Conservation (phyloP, 2,329 filamentous ascomycete species). For the Penicillium sp. region DNA sequence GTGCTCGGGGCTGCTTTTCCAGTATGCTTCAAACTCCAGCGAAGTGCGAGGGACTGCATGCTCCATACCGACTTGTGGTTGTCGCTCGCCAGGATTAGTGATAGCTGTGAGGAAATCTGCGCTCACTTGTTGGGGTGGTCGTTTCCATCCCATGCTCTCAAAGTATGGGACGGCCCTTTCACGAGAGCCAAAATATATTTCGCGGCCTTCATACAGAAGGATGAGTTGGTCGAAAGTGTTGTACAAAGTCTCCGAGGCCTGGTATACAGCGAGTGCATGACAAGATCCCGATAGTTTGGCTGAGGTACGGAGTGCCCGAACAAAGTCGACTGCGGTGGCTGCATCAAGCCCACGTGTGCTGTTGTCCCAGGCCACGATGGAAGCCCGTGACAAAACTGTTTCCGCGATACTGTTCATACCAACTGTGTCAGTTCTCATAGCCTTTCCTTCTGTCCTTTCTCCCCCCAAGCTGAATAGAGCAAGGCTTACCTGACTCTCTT, state of each 20-base stretch:
- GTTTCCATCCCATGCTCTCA: constrained; percentile 58
- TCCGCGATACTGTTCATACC: constrained; percentile 31
- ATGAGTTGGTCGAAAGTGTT: constrained; percentile 63
- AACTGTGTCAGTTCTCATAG: background rate
- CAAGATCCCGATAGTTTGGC: constrained; percentile 43
- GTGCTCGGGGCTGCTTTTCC: constrained; percentile 29
- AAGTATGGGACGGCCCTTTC: constrained; percentile 55
- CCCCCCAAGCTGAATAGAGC: background rate
- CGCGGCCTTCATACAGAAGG: constrained; percentile 64
- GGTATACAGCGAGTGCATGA: constrained; percentile 37
- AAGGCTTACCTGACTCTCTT: constrained; percentile 43
- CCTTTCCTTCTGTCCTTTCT: no score
- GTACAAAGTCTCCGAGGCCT: constrained; percentile 42
- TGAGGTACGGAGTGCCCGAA: constrained; percentile 42
- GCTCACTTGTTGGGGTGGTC: constrained; percentile 57
- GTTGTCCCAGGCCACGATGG: constrained; percentile 36
- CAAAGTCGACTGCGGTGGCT: constrained; percentile 50
- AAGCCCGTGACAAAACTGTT: constrained; percentile 21
- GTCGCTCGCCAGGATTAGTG: constrained; percentile 55
- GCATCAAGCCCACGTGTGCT: constrained; percentile 44
- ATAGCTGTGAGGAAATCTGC: constrained; percentile 61
- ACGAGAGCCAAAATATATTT: constrained; percentile 65
- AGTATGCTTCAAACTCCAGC: constrained; percentile 53
- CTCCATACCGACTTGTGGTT: constrained; percentile 50
- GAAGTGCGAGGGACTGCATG: constrained; percentile 54